Conservation (phyloP, 2,329 filamentous ascomycete species). For the Ophiostoma pallidulum region DNA sequence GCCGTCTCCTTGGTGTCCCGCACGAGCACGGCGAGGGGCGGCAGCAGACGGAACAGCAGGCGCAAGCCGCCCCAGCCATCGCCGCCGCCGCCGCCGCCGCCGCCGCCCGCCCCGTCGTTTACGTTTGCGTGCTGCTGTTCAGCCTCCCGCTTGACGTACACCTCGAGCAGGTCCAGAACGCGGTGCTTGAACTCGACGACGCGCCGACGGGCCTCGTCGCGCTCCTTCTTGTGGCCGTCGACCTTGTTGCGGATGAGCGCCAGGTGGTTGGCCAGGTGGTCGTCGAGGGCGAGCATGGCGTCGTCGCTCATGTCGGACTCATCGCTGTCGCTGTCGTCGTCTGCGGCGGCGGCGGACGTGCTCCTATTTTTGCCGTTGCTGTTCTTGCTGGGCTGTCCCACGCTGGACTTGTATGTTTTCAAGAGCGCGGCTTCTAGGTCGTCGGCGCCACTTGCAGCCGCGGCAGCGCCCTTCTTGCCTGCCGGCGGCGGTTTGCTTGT, state of each 20-base stretch:
- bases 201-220: slow-evolving; percentile 77
- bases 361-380: slow-evolving; percentile 35
- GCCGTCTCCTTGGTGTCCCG: slow-evolving; percentile 69
- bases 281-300: slow-evolving; percentile 85
- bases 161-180: slow-evolving; percentile 76
- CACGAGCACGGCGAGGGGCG: slow-evolving; percentile 68
- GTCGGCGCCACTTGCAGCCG: not conserved
- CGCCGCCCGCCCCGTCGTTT: no score
- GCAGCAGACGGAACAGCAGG: slow-evolving; percentile 58
- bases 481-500: not conserved
- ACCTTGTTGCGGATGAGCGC: slow-evolving; percentile 57
- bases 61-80: not conserved
- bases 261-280: slow-evolving; percentile 77
- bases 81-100: slow-evolving; percentile 20
- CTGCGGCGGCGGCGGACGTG: slow-evolving; percentile 47
- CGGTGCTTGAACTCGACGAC: slow-evolving; percentile 94
- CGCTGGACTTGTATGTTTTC: slow-evolving; percentile 38
- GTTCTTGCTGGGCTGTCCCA: slow-evolving; percentile 49
- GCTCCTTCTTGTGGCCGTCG: slow-evolving; percentile 67
- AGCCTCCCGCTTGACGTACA: slow-evolving; percentile 74
- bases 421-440: slow-evolving; percentile 65
- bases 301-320: slow-evolving; percentile 89
- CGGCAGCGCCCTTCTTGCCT: not conserved
- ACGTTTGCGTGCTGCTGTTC: no score
- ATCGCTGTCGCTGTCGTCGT: slow-evolving; percentile 47